Evolutionary conservation across 163 green algal genomes (phyloP), one percentile per base, ranked within the genome.

Genomic region (Scenedesmus sp.): DNA sequence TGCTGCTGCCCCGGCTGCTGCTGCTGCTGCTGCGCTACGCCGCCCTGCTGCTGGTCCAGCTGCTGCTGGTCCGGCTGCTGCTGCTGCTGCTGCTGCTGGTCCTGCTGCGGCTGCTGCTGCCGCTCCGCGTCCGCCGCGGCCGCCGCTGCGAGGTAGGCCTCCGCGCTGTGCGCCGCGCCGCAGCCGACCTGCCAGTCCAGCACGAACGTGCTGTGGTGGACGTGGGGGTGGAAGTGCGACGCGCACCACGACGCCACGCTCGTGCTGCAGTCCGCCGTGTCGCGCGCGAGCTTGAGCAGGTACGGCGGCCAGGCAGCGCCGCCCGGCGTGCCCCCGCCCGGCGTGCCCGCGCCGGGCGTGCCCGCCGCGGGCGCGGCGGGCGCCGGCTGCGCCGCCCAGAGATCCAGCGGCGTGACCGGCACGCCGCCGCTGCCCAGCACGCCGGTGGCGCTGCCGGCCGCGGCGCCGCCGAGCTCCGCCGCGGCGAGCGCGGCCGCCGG

Each of bases 371-470:
- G 39, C 39, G 10, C 39, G 7, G 6, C 22, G 62, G 34, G 54
- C 58, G 57, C 15, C 42, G 53, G 34, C 65, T 88, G 75, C 39
- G 62, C 53, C 11, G 65, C 47, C 83, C 83, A 88, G 56, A 90
- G 87, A 72, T 88, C 63, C 47, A 90, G 84, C 3, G 85, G 83
- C 69, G 81, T 44, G 22, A 82, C 67, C 18, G 51, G 50, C 26
- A 62, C 17, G 3, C 66, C 71, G 2, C 67, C 75, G 4, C 44
- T 9, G 22, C 64, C 29, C 63, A 72, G 10, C 48, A 78, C 13
- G 13, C 29, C 45, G 29, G 11, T 39, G 18, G 26, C 26, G 42
- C 36, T 42, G 48, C 63, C 51, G 53, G 15, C 39, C 36, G 3
- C 42, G 71, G 62, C 39, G 71, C 53, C 26, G 44, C 31, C 48